A percentile compares a stretch with the other conserved stretches of the same genome.
Conservation (phyloP, 2,329 filamentous ascomycete genomes). For the Aureobasidium sp. region DNA sequence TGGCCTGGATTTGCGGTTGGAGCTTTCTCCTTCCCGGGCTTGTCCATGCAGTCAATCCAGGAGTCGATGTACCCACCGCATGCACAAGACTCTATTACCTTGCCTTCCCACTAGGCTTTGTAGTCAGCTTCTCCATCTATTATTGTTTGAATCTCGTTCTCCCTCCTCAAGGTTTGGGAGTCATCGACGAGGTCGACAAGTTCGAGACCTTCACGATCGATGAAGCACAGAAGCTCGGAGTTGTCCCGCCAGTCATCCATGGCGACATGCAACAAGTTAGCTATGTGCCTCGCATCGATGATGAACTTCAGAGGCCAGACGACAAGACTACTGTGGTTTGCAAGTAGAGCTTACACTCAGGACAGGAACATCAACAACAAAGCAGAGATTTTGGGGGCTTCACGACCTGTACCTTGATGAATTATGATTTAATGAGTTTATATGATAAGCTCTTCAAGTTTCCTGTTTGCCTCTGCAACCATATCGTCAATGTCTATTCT, state of each 20-base stretch:
- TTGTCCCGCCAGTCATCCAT: neutral
- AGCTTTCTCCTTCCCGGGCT: neutral
- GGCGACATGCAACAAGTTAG: neutral
- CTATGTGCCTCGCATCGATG: neutral
- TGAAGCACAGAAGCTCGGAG: neutral
- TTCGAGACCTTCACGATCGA: neutral
- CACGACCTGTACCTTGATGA: no score
- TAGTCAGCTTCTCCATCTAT: neutral
- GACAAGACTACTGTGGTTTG: neutral
- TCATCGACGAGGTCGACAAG: neutral
- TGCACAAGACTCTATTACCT: neutral
- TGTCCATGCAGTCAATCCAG: neutral
- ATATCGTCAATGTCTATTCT: no score
- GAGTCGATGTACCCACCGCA: neutral
- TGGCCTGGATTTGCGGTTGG: conserved; percentile 32
- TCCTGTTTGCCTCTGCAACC: no score
- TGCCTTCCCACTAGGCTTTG: neutral
- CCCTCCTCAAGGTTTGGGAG: neutral
- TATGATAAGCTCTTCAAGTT: no score
- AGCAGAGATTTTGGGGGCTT: no score
- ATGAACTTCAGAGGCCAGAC: neutral
- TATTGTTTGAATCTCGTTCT: neutral
- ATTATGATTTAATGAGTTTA: no score
- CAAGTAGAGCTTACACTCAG: neutral
- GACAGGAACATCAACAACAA: no score